Evolutionary conservation across 2,329 filamentous ascomycete genomes (phyloP).

Genomic region (Rhynchosporium secalis): DNA sequence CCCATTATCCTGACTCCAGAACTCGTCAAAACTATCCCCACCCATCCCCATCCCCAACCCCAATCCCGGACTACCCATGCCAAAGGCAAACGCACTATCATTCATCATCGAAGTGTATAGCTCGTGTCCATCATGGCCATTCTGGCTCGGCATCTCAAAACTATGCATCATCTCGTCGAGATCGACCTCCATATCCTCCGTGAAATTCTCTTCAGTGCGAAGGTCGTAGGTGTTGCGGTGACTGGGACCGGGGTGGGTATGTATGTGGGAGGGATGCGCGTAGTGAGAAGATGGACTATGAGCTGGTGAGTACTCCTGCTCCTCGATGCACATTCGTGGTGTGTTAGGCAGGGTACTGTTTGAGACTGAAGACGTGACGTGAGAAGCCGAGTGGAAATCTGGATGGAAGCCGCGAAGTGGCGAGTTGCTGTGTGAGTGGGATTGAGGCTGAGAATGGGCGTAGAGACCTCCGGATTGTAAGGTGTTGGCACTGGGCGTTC

Average conservation of each 20-base stretch:
- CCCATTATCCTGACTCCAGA: background rate
- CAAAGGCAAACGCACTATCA: background rate
- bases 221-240: slow-evolving; percentile 1
- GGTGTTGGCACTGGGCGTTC: background rate
- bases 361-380: background rate
- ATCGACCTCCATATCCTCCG: slow-evolving; percentile 3
- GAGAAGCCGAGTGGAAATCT: no score
- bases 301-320: background rate
- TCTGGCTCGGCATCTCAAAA: slow-evolving; percentile 10
- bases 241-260: background rate
- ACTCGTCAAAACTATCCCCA: background rate
- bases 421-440: background rate
- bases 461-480: background rate
- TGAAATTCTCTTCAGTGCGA: background rate
- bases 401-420: background rate
- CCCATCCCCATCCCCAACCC: background rate
- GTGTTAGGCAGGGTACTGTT: slow-evolving; percentile 5
- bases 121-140: slow-evolving; percentile 2
- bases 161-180: slow-evolving; percentile 8
- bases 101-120: background rate
- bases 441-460: background rate
- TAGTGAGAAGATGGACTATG: background rate
- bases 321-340: slow-evolving; percentile 4
- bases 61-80: background rate
- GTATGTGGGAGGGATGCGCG: background rate